Conservation (phyloP, 1,284 basidiomycete species). For the Wolfiporia cocos region DNA sequence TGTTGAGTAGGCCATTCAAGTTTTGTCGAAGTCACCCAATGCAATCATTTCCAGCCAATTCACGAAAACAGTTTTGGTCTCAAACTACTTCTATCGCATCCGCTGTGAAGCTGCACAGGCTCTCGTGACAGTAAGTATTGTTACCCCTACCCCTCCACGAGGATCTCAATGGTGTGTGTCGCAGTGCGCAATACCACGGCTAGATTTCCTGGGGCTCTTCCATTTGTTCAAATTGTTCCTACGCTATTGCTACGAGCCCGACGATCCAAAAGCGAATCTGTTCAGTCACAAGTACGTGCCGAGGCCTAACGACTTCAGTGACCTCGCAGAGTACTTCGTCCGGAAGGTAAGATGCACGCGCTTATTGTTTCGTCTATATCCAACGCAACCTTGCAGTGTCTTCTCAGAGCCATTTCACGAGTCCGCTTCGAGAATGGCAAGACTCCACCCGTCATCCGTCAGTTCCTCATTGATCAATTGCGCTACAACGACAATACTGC, state of each 20-base stretch:
- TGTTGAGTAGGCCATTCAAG: constrained; percentile 68
- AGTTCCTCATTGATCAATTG: constrained; percentile 87
- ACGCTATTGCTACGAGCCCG: constrained; percentile 88
- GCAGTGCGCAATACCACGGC: constrained; percentile 75
- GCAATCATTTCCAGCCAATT: constrained; percentile 90
- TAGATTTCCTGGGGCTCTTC: constrained; percentile 90
- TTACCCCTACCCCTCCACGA: background rate
- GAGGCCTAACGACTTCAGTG: constrained; percentile 90
- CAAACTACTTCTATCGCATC: constrained; percentile 97
- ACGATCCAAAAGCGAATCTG: constrained; percentile 71
- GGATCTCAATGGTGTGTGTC: constrained; percentile 1
- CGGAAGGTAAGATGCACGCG: constrained; percentile 61
- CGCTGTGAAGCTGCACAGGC: constrained; percentile 92
- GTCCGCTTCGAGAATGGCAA: constrained; percentile 85
- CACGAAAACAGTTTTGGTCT: constrained; percentile 89
- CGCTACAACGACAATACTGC: constrained; percentile 94
- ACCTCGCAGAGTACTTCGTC: constrained; percentile 91
- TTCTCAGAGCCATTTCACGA: constrained; percentile 79
- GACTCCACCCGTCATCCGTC: constrained; percentile 83
- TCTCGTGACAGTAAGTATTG: constrained; percentile 66
- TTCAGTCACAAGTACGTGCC: constrained; percentile 85
- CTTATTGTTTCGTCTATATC: background rate
- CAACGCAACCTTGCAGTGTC: constrained; percentile 36
- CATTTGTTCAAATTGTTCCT: constrained; percentile 95
- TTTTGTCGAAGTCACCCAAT: constrained; percentile 77